Base-by-base conservation (phyloP, 2,329 filamentous ascomycete genomes). In the Apiospora arundinis region DNA sequence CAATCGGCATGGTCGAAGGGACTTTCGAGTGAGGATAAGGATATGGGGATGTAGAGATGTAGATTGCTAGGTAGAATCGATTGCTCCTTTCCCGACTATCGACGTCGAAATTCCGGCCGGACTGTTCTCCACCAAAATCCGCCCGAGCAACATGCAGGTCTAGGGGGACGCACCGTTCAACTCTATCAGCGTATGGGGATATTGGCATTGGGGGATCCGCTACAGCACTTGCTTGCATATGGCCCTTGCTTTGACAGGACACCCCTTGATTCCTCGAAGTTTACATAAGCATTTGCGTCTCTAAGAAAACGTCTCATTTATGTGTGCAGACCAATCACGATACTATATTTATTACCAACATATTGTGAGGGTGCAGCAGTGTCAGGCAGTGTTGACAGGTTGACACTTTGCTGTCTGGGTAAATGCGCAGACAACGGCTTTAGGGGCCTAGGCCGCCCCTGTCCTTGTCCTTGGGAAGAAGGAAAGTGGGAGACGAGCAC, bases 21-120 rank as follows among this genome's bases (percentile, higher is more conserved):
- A 32, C 32, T 12, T 37, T 40, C 18, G 56, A n/a, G 18, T 5
- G 32, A 28, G 52, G 6, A 4, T 56, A 37, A 8, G 56, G 32
- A 32, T 6, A 32, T 32, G 32, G 32, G 6, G 3, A 32, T 32
- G 32, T 32, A 32, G 32, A 63, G 56, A 40, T 63, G 56, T n/a
- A n/a, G 56, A 63, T 40, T 63, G 18, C 28, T 12, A 63, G 52
- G 32, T 40, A 63, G 9, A 60, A 60, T 42, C 14, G 16, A 11
- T 40, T 40, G 21, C 32, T 63, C 56, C 56, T n/a, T 63, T 32
- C 28, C 56, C 28, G 56, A 40, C 11, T 63, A 9, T 40, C 56
- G 56, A 63, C 56, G 32, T 63, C 56, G 56, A 63, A 63, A 63
- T 63, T 63, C 56, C 56, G 56, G 56, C 56, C 56, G 56, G 56